Evolutionary conservation across 1,139 yeast genomes (phyloP), one percentile per base, ranked within the genome.

Genomic region (Yamadazyma dendronema): DNA sequence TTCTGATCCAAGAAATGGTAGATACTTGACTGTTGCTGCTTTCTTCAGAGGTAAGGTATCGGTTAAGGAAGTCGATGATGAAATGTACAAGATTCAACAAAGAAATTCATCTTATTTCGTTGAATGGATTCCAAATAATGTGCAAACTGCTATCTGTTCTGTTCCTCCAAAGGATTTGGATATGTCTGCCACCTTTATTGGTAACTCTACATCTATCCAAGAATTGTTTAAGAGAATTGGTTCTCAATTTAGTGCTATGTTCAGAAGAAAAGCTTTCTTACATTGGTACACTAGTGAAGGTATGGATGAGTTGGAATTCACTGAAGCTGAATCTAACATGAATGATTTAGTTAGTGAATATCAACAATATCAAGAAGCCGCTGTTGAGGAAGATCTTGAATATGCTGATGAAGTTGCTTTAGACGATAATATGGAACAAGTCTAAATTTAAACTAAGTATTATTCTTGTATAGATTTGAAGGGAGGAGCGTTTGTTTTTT

Each of bases 61-160:
- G 10, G 85, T 84, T 40, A 85, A 86, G 67, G 96, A 88, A 67
- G 96, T 88, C 46, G 96, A 88, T 61, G 96, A 88, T 59, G 95
- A 87, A 65, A 86, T 88, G 90, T 79, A 72, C 63, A 81, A 81
- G 59, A 86, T 85, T 43, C 95, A 88, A 69, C 79, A 84, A 43
- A 82, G 84, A 65, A 84, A 87, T 65, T 74, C 89, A 16, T 78
- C 82, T 40, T 80, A 83, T 61, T 87, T 87, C 57, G 97, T 89
- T 41, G 96, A 89, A 64, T 89, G 96, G 96, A 89, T 89, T 67
- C 96, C 97, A 58, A 88, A 88, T 66, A 89, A 89, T 61, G 96
- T 89, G 47, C 96, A 89, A 71, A 85, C 95, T 28, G 92, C 95
- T 40, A 88, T 88, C 42, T 87, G 95, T 67, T 81, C 92, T 14